Evolutionary conservation across 2,329 filamentous ascomycete species (phyloP).

Genomic region (Fusarium algeriense): DNA sequence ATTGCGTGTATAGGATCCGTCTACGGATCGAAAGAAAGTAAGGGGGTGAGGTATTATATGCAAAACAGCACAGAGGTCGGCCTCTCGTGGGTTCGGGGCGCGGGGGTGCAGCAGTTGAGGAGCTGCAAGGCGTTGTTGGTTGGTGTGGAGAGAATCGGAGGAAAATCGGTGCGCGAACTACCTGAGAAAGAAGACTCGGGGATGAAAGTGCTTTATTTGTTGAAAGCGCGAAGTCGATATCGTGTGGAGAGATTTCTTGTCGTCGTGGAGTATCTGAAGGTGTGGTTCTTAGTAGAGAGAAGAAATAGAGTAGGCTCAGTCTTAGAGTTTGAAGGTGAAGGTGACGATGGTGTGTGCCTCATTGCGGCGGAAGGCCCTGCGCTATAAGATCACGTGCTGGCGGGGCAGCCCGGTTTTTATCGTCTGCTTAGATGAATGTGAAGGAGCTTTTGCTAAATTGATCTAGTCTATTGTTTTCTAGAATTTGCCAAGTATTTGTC

Average conservation of each 20-base stretch:
- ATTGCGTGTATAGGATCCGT: constrained; percentile 53
- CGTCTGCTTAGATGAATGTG: constrained; percentile 9
- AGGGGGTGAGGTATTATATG: constrained; percentile 36
- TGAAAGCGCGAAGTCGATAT: constrained; percentile 34
- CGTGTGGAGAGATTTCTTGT: constrained; percentile 31
- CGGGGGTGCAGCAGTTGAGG: constrained; percentile 34
- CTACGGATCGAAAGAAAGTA: constrained; percentile 42
- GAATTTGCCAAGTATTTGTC: constrained; percentile 15
- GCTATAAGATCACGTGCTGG: constrained; percentile 51
- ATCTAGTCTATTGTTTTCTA: constrained; percentile 9
- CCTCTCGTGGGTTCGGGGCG: constrained; percentile 29
- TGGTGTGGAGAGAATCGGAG: constrained; percentile 30
- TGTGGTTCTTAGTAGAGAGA: constrained; percentile 39
- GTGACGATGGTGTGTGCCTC: constrained; percentile 50
- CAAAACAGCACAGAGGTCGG: constrained; percentile 40
- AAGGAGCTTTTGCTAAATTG: constrained; percentile 3
- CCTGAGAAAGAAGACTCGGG: constrained; percentile 33
- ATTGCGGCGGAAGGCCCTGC: constrained; percentile 40
- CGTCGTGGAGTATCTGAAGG: constrained; percentile 28
- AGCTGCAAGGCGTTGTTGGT: constrained; percentile 36
- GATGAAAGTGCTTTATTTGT: constrained; percentile 24
- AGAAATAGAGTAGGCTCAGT: constrained; percentile 46
- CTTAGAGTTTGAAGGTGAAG: constrained; percentile 45
- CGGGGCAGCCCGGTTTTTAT: constrained; percentile 46
- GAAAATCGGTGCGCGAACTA: constrained; percentile 38